phyloP scores from a whole-genome alignment of 1,284 basidiomycete genomes.

The Mycena sp. region DNA sequence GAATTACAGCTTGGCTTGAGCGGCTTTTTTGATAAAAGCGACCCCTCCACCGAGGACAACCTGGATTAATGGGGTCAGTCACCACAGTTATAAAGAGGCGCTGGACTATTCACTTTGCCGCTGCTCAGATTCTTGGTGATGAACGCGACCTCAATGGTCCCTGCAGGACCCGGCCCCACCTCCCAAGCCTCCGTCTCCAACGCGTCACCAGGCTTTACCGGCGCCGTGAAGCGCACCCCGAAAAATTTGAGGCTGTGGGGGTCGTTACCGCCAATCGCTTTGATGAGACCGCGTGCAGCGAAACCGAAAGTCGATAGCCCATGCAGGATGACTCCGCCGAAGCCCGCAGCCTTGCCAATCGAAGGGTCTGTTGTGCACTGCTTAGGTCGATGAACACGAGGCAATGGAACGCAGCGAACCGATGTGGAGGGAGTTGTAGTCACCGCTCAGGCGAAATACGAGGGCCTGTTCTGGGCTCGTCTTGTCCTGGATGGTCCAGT shows the following conservation, averaged over 20 bases:
- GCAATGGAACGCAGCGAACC: constrained; percentile 51
- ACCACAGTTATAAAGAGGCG: background rate
- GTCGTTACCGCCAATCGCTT: constrained; percentile 66
- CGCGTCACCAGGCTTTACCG: constrained; percentile 81
- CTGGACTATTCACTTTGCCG: constrained; percentile 62
- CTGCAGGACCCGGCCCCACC: constrained; percentile 70
- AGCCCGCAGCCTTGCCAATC: constrained; percentile 75
- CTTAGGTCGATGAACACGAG: background rate
- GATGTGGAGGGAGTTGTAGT: constrained; percentile 88
- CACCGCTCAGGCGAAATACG: constrained; percentile 82
- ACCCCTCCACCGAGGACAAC: constrained; percentile 63
- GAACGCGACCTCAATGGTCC: constrained; percentile 77
- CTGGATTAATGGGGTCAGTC: constrained; percentile 38
- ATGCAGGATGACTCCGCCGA: constrained; percentile 85
- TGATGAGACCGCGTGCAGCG: constrained; percentile 76
- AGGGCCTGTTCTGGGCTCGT: constrained; percentile 82
- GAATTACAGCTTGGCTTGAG: constrained; percentile 61
- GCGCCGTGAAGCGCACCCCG: constrained; percentile 80
- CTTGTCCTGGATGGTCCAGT: constrained; percentile 74
- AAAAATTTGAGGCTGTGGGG: constrained; percentile 70
- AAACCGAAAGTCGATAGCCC: constrained; percentile 85
- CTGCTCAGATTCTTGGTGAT: constrained; percentile 72
- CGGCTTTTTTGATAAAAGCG: constrained; percentile 65
- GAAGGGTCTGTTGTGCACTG: constrained; percentile 61
- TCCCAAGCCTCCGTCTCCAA: constrained; percentile 86